phyloP scores from a whole-genome alignment of 352 stramenopile genomes.

The Phytophthora vignae region DNA sequence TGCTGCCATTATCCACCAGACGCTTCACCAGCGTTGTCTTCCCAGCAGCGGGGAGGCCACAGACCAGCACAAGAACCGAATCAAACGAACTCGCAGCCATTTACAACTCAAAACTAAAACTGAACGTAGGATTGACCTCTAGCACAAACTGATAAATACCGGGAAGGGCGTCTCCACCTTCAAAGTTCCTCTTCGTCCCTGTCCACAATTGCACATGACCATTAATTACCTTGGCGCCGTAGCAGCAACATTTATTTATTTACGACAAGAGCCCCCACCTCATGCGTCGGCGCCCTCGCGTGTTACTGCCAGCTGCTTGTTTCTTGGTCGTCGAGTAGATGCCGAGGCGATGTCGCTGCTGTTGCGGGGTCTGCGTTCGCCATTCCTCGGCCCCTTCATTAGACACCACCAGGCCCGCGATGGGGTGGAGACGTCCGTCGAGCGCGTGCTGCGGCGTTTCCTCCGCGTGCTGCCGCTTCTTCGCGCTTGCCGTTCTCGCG shows the following conservation, averaged over 20 bases:
- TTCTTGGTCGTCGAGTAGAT: constrained; percentile 53
- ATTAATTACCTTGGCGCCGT: constrained; percentile 16
- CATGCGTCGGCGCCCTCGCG: constrained; percentile 12
- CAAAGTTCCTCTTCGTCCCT: constrained; percentile 19
- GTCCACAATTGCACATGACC: constrained; percentile 5
- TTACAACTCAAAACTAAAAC: constrained; percentile 17
- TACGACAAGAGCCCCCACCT: constrained; percentile 16
- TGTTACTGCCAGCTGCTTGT: constrained; percentile 1
- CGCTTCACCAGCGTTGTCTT: constrained; percentile 70
- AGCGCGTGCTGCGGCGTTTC: not conserved
- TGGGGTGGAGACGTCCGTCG: not conserved
- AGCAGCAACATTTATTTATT: constrained; percentile 1
- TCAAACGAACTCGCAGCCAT: constrained; percentile 27
- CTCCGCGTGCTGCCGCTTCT: constrained; percentile 24
- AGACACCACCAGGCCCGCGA: not conserved
- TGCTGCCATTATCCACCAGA: constrained; percentile 20
- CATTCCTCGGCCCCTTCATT: not conserved
- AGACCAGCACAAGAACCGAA: constrained; percentile 59
- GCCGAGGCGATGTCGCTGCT: constrained; percentile 41
- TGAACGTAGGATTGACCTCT: not conserved
- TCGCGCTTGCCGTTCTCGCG: constrained; percentile 14
- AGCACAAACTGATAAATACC: constrained; percentile 9
- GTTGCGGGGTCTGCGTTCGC: constrained; percentile 2
- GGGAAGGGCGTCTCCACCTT: not conserved
- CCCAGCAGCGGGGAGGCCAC: constrained; percentile 69